A percentile compares a stretch with the other conserved stretches of the same genome.
Evolutionary conservation across 768 basidiomycete species (phyloP).

Genomic region (Ramaria sp.): DNA sequence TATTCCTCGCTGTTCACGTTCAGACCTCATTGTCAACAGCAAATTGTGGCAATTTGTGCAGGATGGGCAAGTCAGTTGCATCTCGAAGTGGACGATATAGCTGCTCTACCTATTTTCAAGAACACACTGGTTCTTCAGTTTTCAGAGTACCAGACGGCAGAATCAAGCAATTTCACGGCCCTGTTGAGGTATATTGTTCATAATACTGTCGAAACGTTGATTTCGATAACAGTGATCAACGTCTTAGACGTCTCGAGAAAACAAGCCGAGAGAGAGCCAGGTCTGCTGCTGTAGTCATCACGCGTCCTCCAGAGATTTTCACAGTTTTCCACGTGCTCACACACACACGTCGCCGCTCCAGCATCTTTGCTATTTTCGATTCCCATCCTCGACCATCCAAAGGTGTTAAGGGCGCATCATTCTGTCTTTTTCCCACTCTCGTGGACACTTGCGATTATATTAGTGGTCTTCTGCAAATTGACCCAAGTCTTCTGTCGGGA

Average conservation of each 20-base stretch:
- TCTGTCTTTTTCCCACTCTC: conserved; percentile 40
- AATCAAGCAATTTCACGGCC: conserved; percentile 27
- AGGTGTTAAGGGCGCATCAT: conserved; percentile 50
- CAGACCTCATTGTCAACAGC: conserved; percentile 25
- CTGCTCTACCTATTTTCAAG: conserved; percentile 37
- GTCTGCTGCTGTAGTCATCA: conserved; percentile 41
- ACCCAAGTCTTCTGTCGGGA: conserved; percentile 29
- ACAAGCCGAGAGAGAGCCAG: conserved; percentile 3
- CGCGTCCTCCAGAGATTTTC: conserved; percentile 63
- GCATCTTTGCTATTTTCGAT: conserved; percentile 52
- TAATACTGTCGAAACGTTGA: not conserved
- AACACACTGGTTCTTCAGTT: conserved; percentile 25
- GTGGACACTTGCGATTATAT: conserved; percentile 29
- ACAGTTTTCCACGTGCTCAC: conserved; percentile 35
- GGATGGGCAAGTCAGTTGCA: conserved; percentile 43
- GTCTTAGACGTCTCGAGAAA: not conserved
- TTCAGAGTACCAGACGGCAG: conserved; percentile 29
- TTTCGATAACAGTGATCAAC: not conserved
- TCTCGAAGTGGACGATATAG: conserved; percentile 48
- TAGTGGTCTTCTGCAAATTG: conserved; percentile 28
- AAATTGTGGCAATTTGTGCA: conserved; percentile 44
- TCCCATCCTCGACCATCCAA: conserved; percentile 48
- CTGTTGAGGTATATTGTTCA: conserved; percentile 17
- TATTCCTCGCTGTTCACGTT: no score
- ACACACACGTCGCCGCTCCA: conserved; percentile 13